Conservation (phyloP, 176 grass and related monocot species). For the Aegilops tauschii region DNA sequence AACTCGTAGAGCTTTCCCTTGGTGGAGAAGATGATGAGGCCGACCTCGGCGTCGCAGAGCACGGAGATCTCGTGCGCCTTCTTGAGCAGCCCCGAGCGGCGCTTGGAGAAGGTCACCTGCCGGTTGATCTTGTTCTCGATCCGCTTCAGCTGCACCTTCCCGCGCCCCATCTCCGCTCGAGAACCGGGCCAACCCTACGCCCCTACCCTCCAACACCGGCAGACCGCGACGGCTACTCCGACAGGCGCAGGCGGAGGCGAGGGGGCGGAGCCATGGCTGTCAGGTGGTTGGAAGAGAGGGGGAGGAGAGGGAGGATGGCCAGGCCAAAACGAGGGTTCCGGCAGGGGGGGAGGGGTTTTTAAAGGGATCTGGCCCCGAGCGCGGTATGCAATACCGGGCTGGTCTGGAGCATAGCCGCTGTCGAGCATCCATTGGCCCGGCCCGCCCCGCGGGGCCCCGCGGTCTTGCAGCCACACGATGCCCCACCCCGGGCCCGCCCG, state of each 20-base stretch:
- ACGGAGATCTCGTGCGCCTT: constrained; percentile 96
- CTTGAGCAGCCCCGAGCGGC: constrained; percentile 77
- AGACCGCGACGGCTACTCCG: background rate
- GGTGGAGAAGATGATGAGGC: constrained; percentile 88
- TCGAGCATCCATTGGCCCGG: background rate
- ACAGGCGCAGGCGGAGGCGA: background rate
- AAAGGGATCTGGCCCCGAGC: background rate
- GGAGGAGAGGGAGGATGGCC: background rate
- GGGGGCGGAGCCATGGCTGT: background rate
- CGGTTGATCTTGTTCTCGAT: constrained; percentile 98
- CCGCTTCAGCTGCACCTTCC: constrained; percentile 92
- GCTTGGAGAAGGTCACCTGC: constrained; percentile 95
- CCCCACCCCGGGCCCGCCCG: background rate
- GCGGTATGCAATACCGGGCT: constrained; percentile 20
- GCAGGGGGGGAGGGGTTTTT: background rate
- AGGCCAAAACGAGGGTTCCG: background rate
- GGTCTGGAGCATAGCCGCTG: constrained; percentile 12
- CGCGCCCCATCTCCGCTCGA: constrained; percentile 57
- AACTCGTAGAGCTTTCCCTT: constrained; percentile 94
- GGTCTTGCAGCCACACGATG: background rate
- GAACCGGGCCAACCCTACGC: background rate
- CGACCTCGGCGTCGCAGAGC: constrained; percentile 93
- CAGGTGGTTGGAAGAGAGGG: background rate
- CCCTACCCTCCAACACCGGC: background rate
- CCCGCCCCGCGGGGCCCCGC: background rate